Conservation (phyloP, 75 land plant species). For the Larix kaempferi region DNA sequence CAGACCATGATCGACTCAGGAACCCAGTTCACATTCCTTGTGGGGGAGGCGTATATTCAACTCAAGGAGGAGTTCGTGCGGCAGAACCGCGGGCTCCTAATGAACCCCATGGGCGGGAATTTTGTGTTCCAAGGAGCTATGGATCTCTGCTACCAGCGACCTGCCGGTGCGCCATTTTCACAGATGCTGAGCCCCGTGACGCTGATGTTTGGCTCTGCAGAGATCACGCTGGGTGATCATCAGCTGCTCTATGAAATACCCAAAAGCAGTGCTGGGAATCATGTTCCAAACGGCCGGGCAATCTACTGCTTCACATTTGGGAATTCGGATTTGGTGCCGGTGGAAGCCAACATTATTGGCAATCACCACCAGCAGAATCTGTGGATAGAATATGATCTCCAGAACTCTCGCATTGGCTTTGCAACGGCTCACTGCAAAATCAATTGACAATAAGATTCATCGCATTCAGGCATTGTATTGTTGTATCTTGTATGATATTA, state of each 20-base stretch:
- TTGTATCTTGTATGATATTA: too few relatives aligned
- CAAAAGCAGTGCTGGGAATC: slow-evolving; percentile 14
- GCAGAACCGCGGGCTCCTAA: slow-evolving; percentile 23
- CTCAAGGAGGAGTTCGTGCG: slow-evolving; percentile 36
- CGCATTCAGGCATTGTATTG: too few relatives aligned
- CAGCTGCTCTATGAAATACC: slow-evolving; percentile 40
- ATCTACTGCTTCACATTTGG: slow-evolving; percentile 71
- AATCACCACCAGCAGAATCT: slow-evolving; percentile 88
- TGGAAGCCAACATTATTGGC: slow-evolving; percentile 64
- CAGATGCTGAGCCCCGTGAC: slow-evolving; percentile 24
- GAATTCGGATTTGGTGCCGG: slow-evolving; percentile 46
- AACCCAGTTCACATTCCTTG: slow-evolving; percentile 65
- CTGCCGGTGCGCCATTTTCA: slow-evolving; percentile 5
- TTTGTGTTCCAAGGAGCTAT: slow-evolving; percentile 51
- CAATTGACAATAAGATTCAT: too few relatives aligned
- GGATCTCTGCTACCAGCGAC: slow-evolving; percentile 48
- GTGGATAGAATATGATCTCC: slow-evolving; percentile 81
- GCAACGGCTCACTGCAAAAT: slow-evolving; percentile 37
- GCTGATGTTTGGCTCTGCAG: slow-evolving; percentile 44
- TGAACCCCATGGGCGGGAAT: not conserved
- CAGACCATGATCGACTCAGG: slow-evolving; percentile 96
- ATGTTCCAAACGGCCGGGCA: slow-evolving; percentile 10
- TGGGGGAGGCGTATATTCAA: slow-evolving; percentile 44
- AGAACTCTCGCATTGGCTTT: slow-evolving; percentile 59
- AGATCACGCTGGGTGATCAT: slow-evolving; percentile 41